Percentiles rank a stretch among this genome's conserved stretches.
These are phyloP conservation scores for Aphanomyces stellatus DNA, from an alignment of 352 stramenopile species.

Conservation along the genomic window DNA sequence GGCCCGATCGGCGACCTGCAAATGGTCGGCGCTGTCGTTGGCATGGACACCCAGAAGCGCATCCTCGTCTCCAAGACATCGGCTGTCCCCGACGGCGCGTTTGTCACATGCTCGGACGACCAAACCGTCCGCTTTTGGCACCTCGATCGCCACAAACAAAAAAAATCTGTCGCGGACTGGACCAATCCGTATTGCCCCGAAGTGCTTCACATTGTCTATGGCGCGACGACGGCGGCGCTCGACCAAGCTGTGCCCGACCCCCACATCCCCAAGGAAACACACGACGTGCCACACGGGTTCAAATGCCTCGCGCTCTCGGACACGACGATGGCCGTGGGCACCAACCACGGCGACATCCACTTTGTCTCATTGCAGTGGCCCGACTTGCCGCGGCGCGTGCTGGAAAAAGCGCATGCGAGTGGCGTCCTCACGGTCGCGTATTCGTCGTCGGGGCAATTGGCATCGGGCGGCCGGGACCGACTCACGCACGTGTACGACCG, in stretches of 20 bases:
- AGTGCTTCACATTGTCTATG: slow-evolving; percentile 59
- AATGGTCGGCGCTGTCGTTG: slow-evolving; percentile 38
- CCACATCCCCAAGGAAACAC: not conserved
- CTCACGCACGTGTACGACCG: slow-evolving; percentile 79
- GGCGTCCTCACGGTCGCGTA: slow-evolving; percentile 58
- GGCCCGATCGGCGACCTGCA: slow-evolving; percentile 56
- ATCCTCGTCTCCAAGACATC: not conserved
- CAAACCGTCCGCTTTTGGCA: slow-evolving; percentile 85
- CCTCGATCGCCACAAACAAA: slow-evolving; percentile 40
- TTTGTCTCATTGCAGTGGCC: slow-evolving; percentile 35
- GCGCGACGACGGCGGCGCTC: not conserved
- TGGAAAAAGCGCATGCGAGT: slow-evolving; percentile 49
- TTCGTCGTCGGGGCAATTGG: slow-evolving; percentile 42
- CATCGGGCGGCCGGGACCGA: slow-evolving; percentile 63
- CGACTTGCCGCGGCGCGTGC: slow-evolving; percentile 24
- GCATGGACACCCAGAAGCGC: slow-evolving; percentile 29
- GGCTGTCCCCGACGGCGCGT: slow-evolving; percentile 47
- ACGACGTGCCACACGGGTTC: not conserved
- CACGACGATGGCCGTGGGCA: slow-evolving; percentile 40
- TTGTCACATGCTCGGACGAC: slow-evolving; percentile 81
- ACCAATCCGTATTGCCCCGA: slow-evolving; percentile 64
- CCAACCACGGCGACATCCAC: slow-evolving; percentile 58
- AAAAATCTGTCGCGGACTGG: slow-evolving; percentile 24
- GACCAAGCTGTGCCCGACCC: not conserved
- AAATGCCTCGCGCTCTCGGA: slow-evolving; percentile 1